A percentile compares a stretch with the other conserved stretches of the same genome.
Conservation (phyloP, 1,284 basidiomycete genomes). For the Hortiboletus rubellus region DNA sequence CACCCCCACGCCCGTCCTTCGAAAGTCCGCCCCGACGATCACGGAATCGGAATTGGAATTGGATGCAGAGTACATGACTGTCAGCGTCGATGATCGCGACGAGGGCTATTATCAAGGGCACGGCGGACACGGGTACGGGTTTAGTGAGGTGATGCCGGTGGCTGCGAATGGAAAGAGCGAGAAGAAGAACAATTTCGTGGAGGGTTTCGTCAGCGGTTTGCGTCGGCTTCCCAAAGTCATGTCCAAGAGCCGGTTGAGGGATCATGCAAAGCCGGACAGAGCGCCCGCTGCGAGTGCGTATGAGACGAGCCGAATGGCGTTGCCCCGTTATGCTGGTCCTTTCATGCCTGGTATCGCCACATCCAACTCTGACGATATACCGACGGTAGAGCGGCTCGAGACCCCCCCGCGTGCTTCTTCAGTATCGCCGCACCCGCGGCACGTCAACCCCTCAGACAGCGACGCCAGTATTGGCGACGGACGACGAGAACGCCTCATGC, state of each 20-base stretch:
- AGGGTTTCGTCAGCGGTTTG: constrained; percentile 32
- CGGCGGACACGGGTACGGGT: constrained; percentile 20
- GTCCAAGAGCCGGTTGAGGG: constrained; percentile 30
- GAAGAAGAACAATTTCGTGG: constrained; percentile 33
- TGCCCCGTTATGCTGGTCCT: constrained; percentile 23
- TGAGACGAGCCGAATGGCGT: constrained; percentile 12
- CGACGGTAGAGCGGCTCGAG: constrained; percentile 32
- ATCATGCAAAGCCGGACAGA: constrained; percentile 25
- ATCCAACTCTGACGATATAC: constrained; percentile 33
- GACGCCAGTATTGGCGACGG: too few relatives aligned
- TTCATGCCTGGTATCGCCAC: constrained; percentile 17
- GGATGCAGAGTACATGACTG: constrained; percentile 38
- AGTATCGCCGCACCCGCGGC: constrained; percentile 24
- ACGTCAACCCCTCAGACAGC: neutral
- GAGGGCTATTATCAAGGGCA: constrained; percentile 19
- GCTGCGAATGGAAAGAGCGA: constrained; percentile 29
- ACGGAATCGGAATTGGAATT: constrained; percentile 28
- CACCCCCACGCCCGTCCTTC: constrained; percentile 30
- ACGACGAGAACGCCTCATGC: too few relatives aligned
- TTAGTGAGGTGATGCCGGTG: constrained; percentile 23
- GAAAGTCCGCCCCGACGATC: constrained; percentile 35
- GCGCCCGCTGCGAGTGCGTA: neutral
- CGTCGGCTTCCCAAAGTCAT: constrained; percentile 36
- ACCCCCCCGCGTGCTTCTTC: constrained; percentile 28
- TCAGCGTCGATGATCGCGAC: constrained; percentile 31